A percentile compares a stretch with the other conserved stretches of the same genome.
These are phyloP conservation scores for Cladobotryum protrusum DNA, from an alignment of 2,329 filamentous ascomycete genomes.

Conservation along the genomic window DNA sequence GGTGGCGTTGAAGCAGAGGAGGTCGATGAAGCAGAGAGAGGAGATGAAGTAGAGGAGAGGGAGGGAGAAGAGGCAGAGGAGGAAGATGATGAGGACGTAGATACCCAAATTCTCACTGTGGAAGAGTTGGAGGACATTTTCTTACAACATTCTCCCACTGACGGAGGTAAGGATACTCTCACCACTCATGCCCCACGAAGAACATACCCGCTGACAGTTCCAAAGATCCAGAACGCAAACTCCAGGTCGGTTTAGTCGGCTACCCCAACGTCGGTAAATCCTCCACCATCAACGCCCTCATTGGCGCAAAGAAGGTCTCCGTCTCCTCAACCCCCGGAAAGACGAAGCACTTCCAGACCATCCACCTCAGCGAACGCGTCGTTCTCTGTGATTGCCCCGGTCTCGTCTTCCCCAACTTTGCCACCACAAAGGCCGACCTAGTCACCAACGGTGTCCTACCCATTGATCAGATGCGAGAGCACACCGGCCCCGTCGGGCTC, in stretches of 20 bases:
- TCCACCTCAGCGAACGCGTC: conserved; percentile 84
- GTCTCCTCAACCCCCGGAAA: conserved; percentile 97
- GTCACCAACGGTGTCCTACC: conserved; percentile 93
- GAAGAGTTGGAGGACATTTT: conserved; percentile 90
- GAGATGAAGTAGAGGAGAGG: conserved; percentile 14
- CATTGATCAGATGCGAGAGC: conserved; percentile 93
- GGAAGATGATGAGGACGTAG: conserved; percentile 44
- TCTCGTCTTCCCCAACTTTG: conserved; percentile 97
- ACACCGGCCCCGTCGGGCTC: conserved; percentile 76
- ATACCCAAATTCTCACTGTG: conserved; percentile 80
- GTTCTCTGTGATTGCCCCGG: conserved; percentile 96
- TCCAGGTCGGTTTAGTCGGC: conserved; percentile 87
- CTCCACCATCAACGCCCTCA: conserved; percentile 97
- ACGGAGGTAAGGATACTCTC: conserved; percentile 37
- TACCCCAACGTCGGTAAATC: conserved; percentile 99
- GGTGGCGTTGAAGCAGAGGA: conserved; percentile 9
- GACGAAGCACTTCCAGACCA: conserved; percentile 98
- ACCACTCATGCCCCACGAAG: neutral
- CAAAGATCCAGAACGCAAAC: conserved; percentile 53
- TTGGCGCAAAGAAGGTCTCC: conserved; percentile 96
- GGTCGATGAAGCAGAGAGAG: conserved; percentile 25
- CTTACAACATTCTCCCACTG: conserved; percentile 58
- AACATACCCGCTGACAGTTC: conserved; percentile 10
- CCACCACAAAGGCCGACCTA: conserved; percentile 90
- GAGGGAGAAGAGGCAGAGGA: conserved; percentile 23